Evolutionary conservation across 2,329 filamentous ascomycete species (phyloP).

Genomic region (Aspergillus tanneri): DNA sequence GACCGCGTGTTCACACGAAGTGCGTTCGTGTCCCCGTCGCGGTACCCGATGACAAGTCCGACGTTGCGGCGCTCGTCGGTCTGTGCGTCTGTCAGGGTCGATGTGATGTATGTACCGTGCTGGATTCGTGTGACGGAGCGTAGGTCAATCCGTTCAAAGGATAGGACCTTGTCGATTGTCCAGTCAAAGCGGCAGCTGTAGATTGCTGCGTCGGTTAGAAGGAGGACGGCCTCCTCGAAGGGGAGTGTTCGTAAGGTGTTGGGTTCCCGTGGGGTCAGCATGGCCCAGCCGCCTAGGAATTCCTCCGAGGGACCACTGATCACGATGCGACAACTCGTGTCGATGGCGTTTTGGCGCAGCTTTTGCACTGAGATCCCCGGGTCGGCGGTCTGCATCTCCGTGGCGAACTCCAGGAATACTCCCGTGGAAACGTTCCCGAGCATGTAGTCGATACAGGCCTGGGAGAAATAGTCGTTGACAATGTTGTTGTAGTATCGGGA

Average conservation of each 20-base stretch:
- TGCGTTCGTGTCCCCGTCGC: conserved; percentile 67
- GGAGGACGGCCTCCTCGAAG: conserved; percentile 83
- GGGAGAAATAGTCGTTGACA: conserved; percentile 96
- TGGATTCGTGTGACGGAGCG: conserved; percentile 70
- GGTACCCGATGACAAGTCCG: conserved; percentile 77
- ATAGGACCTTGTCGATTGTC: conserved; percentile 90
- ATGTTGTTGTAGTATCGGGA: conserved; percentile 77
- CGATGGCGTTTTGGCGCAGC: conserved; percentile 84
- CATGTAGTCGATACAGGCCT: conserved; percentile 91
- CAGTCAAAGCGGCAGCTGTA: conserved; percentile 94
- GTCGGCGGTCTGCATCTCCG: conserved; percentile 88
- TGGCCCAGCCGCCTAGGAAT: conserved; percentile 83
- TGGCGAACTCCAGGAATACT: conserved; percentile 92
- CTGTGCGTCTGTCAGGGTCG: conserved; percentile 74
- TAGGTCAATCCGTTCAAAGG: conserved; percentile 82
- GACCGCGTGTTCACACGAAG: conserved; percentile 83
- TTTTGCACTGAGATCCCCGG: conserved; percentile 83
- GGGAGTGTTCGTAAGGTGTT: conserved; percentile 69
- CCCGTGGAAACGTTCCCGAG: conserved; percentile 81
- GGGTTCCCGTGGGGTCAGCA: conserved; percentile 71
- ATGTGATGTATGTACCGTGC: conserved; percentile 86
- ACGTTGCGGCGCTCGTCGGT: conserved; percentile 77
- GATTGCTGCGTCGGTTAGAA: conserved; percentile 79
- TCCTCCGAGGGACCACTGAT: conserved; percentile 81
- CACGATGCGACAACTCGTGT: conserved; percentile 81